Percentiles rank a stretch among this genome's conserved stretches.
Evolutionary conservation across 2,329 filamentous ascomycete species (phyloP).

Genomic region (Sclerotinia sclerotiorum): DNA sequence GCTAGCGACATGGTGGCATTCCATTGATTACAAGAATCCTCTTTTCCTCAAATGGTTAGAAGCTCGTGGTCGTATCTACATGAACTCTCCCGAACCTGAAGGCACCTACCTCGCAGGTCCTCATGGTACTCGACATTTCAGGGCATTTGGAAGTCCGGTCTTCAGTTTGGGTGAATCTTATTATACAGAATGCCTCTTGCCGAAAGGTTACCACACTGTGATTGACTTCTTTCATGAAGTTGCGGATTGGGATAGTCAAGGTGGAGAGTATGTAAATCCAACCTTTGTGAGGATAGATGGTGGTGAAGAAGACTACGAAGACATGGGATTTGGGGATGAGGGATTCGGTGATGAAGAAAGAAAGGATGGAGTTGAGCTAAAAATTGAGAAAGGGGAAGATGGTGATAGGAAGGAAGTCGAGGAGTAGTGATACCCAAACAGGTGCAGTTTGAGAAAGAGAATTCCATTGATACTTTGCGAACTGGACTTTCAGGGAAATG

Average conservation of each 20-base stretch:
- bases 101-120: conserved; percentile 55
- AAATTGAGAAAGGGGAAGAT: conserved; percentile 2
- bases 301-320: conserved; percentile 23
- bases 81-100: conserved; percentile 52
- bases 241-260: conserved; percentile 43
- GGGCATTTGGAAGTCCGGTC: conserved; percentile 60
- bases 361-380: conserved; percentile 18
- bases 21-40: conserved; percentile 43
- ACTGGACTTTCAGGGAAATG: neutral
- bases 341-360: conserved; percentile 16
- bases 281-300: conserved; percentile 29
- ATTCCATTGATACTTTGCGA: neutral
- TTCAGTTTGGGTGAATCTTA: conserved; percentile 65
- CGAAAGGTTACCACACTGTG: conserved; percentile 53
- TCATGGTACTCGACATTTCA: conserved; percentile 41
- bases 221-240: conserved; percentile 62
- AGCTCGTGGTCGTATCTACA: conserved; percentile 59
- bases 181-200: conserved; percentile 62
- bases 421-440: neutral
- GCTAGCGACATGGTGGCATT: conserved; percentile 49
- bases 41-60: conserved; percentile 11
- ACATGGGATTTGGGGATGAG: conserved; percentile 18
- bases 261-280: conserved; percentile 42
- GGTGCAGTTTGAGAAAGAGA: neutral
- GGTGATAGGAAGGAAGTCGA: neutral